Percentiles rank a stretch among this genome's conserved stretches.
phyloP scores from a whole-genome alignment of 495 filamentous ascomycete genomes.

The Echria macrotheca region DNA sequence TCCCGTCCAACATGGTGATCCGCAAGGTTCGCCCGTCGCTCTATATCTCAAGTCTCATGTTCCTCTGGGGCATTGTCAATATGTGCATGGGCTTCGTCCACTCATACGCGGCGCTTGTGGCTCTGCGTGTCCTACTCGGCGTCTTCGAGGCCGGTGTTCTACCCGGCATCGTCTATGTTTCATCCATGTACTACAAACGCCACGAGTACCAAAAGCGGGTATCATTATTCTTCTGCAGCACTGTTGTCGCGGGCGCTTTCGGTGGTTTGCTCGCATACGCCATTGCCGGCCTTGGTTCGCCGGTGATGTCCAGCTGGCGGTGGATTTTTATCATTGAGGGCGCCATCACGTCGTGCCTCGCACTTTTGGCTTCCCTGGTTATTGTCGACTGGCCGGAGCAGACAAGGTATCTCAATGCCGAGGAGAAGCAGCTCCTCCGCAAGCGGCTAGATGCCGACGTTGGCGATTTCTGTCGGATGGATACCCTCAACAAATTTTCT shows the following conservation, averaged over 20 bases:
- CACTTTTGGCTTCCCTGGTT: constrained; percentile 43
- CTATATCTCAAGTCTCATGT: constrained; percentile 51
- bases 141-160: constrained; percentile 61
- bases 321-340: constrained; percentile 64
- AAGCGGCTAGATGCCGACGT: constrained; percentile 55
- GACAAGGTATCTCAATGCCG: constrained; percentile 45
- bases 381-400: constrained; percentile 55
- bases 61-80: constrained; percentile 37
- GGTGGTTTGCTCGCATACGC: constrained; percentile 59
- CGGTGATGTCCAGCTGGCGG: constrained; percentile 44
- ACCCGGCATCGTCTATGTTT: constrained; percentile 61
- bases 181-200: constrained; percentile 61
- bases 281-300: constrained; percentile 43
- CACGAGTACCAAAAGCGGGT: constrained; percentile 61
- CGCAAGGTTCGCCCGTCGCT: constrained; percentile 55
- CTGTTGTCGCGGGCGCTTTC: constrained; percentile 59
- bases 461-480: constrained; percentile 52
- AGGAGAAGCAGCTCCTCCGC: constrained; percentile 46
- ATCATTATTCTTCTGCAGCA: constrained; percentile 63
- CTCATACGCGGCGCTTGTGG: constrained; percentile 32
- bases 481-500: constrained; percentile 63
- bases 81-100: constrained; percentile 38
- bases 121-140: constrained; percentile 48
- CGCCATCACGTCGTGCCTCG: constrained; percentile 48
- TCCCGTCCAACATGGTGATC: constrained; percentile 58